Base-by-base conservation (phyloP, 1,139 yeast species). In the Saccharomycopsis crataegensis region DNA sequence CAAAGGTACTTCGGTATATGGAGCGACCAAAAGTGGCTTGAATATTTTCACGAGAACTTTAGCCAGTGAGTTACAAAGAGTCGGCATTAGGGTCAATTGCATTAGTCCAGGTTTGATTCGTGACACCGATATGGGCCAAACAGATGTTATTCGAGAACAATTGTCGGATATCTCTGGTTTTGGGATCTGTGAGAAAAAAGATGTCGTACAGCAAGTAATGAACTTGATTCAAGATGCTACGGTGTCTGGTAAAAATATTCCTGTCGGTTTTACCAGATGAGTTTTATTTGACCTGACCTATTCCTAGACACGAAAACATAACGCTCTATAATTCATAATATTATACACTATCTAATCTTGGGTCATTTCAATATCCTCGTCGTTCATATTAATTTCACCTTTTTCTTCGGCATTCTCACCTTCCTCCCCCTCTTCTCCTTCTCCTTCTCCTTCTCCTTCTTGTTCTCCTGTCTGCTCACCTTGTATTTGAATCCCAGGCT, bases 11-110 rank as follows among this genome's bases (percentile, higher is more conserved):
- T 62, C 86, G 0, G 83, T 86, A 0, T 93, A 93, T 65, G 74
- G 89, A 0, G 93, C 96, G 0, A 74, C 89, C 50, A 93, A 93
- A 65, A 86, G 90, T 0, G 98, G 95, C 0, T 61, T 86, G 12
- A 64, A 78, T 48, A 88, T 86, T 5, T 85, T 89, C 61, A 79
- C 95, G 0, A 68, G 71, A 47, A 71, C 85, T 0, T 65, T 89
- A 47, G 83, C 93, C 0, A 63, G 67, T 2, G 99, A 93, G 61
- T 67, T 86, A 55, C 76, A 75, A 9, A 54, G 73, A 1, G 66
- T 70, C 44, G 68, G 72, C 1, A 72, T 83, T 3, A 63, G 88
- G 43, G 84, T 86, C 43, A 84, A 85, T 62, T 74, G 86, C 1
- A 66, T 91, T 0, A 67, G 84, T 8, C 96, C 96, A 0, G 95